Base-by-base conservation (phyloP, 345 rosid species). In the Lepidium africanum region DNA sequence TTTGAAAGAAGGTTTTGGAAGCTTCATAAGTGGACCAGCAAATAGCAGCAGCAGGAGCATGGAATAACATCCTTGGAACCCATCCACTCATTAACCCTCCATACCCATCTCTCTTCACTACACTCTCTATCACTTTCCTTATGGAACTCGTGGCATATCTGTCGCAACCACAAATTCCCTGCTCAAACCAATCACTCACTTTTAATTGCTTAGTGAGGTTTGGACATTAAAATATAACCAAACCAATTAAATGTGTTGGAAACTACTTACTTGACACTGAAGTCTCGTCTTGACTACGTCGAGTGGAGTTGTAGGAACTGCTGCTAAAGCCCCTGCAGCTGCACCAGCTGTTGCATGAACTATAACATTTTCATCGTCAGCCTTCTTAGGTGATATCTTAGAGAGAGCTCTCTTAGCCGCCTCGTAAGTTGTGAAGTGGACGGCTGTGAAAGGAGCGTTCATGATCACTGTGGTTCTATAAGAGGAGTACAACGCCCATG, bases 371-470 rank as follows among this genome's bases (percentile, higher is more conserved):
- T 42, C 9, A 35, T 55, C 10, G 8, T 55, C 60, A 15, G 25
- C 9, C n/a, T 35, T 54, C 59, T 9, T 41, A 0, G 30, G 30
- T 15, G 61, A 81, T 42, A 87, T 32, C 76, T 80, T 83, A 80
- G 53, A 76, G 78, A 89, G 72, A 21, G 75, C 83, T 40, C 72
- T 74, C 81, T 89, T 89, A 0, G 82, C 79, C 12, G 27, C 9
- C 0, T 55, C 60, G 10, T 55, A 36, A 14, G 15, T 56, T 1
- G 43, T 56, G 9, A 55, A 55, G 42, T 55, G 60, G 30, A 35
- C 59, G 2, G 59, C 42, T 1, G 60, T 35, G 42, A 55, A 87
- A 4, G 93, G 96, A 3, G 93, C 89, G 62, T 89, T 89, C 91
- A 85, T 87, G 64, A 89, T 7, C 40, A 87, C 5, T 54, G n/a